phyloP scores from a whole-genome alignment of 768 basidiomycete genomes.

The Tulasnella sp. region DNA sequence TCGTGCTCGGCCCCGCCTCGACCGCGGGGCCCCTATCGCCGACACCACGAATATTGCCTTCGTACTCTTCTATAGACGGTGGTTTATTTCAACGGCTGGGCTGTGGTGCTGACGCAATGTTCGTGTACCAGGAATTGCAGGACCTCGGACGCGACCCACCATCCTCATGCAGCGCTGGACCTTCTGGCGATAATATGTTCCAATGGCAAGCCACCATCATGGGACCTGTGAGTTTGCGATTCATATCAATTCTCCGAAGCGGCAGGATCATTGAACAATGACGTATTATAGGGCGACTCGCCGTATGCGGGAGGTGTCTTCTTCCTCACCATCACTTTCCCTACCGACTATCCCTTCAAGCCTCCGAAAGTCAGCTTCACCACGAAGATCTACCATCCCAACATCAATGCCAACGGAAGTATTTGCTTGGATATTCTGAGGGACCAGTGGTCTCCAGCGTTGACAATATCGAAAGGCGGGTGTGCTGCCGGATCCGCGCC shows the following conservation, averaged over 20 bases:
- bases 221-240: slow-evolving; percentile 75
- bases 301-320: slow-evolving; percentile 99
- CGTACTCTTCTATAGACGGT: not conserved
- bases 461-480: slow-evolving; percentile 97
- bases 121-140: slow-evolving; percentile 74
- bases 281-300: slow-evolving; percentile 70
- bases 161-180: slow-evolving; percentile 98
- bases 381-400: slow-evolving; percentile 99
- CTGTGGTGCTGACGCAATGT: not conserved
- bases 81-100: not conserved
- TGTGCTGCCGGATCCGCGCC: slow-evolving; percentile 27
- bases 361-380: slow-evolving; percentile 99
- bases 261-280: not conserved
- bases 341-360: slow-evolving; percentile 99
- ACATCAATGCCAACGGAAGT: slow-evolving; percentile 99
- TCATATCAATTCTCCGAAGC: not conserved
- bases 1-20: not conserved
- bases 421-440: slow-evolving; percentile 98
- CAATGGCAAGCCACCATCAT: slow-evolving; percentile 99
- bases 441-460: slow-evolving; percentile 98
- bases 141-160: slow-evolving; percentile 99
- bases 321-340: slow-evolving; percentile 92
- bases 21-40: not conserved
- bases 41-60: not conserved
- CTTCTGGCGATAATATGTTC: slow-evolving; percentile 97